Percentiles rank a stretch among this genome's conserved stretches.
These are phyloP conservation scores for Mycena galopus DNA, from an alignment of 768 basidiomycete genomes.

Conservation along the genomic window DNA sequence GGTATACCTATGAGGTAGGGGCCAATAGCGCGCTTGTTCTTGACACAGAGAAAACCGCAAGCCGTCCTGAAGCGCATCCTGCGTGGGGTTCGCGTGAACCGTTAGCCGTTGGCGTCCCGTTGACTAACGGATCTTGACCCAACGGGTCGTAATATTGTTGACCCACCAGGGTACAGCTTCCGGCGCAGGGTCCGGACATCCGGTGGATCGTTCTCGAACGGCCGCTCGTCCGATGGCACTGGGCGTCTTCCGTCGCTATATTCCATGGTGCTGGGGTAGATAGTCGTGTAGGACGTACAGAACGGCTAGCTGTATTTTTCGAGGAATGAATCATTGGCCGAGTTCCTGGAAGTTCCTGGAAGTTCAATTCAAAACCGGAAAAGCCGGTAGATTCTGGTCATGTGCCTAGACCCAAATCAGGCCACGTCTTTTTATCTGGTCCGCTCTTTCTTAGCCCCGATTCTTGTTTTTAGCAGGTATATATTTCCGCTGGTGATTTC, in stretches of 20 bases:
- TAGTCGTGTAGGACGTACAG: neutral
- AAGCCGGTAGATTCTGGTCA: neutral
- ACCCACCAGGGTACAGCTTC: too few species aligned
- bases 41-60: constrained; percentile 52
- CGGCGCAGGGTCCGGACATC: too few species aligned
- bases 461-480: neutral
- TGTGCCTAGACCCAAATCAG: constrained; percentile 20
- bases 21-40: constrained; percentile 62
- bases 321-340: too few species aligned
- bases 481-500: constrained; percentile 8
- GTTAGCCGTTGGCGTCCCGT: constrained; percentile 52
- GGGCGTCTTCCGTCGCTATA: too few species aligned
- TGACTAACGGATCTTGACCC: constrained; percentile 1
- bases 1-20: constrained; percentile 72
- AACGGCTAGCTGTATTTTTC: too few species aligned
- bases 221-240: too few species aligned
- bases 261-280: too few species aligned
- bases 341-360: too few species aligned
- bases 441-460: constrained; percentile 1
- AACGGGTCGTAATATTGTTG: neutral
- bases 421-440: constrained; percentile 23
- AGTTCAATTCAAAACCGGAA: too few species aligned
- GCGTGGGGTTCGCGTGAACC: constrained; percentile 61
- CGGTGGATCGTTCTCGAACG: too few species aligned
- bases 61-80: constrained; percentile 56